A percentile compares a stretch with the other conserved stretches of the same genome.
phyloP scores from a whole-genome alignment of 192 early-diverging fungal genomes.

The Phycomyces blakesleeanus region DNA sequence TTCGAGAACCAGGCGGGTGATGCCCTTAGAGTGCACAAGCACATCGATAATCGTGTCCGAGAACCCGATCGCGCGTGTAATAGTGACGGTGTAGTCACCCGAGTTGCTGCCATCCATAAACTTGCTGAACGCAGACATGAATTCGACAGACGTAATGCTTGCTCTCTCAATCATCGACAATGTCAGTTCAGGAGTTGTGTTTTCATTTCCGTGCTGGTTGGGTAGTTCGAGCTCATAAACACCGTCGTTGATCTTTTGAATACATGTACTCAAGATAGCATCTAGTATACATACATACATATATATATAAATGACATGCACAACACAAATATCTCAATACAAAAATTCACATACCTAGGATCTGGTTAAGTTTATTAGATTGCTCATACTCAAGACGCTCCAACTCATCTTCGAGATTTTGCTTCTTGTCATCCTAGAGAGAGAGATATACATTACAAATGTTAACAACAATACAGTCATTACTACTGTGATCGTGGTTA shows the following conservation, averaged over 20 bases:
- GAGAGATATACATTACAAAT: no score
- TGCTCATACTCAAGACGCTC: slow-evolving; percentile 62
- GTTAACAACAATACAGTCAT: no score
- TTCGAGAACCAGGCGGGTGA: slow-evolving; percentile 74
- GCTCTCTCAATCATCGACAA: slow-evolving; percentile 89
- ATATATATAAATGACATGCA: background rate
- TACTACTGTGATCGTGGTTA: slow-evolving; percentile 43
- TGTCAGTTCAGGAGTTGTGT: slow-evolving; percentile 87
- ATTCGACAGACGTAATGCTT: slow-evolving; percentile 61
- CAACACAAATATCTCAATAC: slow-evolving; percentile 1
- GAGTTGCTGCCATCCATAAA: slow-evolving; percentile 39
- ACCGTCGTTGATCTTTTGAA: slow-evolving; percentile 84
- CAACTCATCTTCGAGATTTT: slow-evolving; percentile 59
- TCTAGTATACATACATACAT: slow-evolving; percentile 46
- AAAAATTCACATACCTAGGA: slow-evolving; percentile 52
- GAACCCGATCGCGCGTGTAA: slow-evolving; percentile 73
- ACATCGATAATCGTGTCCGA: slow-evolving; percentile 82
- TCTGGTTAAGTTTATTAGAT: slow-evolving; percentile 63
- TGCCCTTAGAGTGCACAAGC: slow-evolving; percentile 85
- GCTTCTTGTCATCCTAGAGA: slow-evolving; percentile 35
- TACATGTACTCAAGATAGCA: slow-evolving; percentile 82
- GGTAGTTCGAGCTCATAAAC: slow-evolving; percentile 84
- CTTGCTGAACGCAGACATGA: slow-evolving; percentile 43
- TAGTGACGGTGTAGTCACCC: slow-evolving; percentile 84
- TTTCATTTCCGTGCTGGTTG: slow-evolving; percentile 78